Conservation (phyloP, 495 filamentous ascomycete genomes). For the Penicillium macrosclerotiorum region DNA sequence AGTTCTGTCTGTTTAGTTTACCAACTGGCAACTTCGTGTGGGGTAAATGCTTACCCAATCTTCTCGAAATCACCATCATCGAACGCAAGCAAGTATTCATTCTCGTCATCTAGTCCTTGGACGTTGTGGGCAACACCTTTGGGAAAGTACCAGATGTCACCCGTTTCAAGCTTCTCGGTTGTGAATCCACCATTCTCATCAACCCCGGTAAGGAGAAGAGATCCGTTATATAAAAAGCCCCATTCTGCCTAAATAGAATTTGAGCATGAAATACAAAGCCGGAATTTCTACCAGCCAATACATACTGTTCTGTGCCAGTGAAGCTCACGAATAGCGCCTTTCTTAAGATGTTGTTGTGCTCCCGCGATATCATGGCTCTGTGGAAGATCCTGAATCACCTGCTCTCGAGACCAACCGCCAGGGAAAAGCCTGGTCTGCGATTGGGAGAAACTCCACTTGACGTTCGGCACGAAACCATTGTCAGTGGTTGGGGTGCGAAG, state of each 20-base stretch:
- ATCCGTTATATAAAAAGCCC: slow-evolving; percentile 60
- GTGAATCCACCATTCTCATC: slow-evolving; percentile 57
- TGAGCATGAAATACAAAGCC: too few relatives aligned
- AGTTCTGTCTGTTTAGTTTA: slow-evolving; percentile 34
- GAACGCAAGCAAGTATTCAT: slow-evolving; percentile 65
- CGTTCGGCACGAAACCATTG: slow-evolving; percentile 55
- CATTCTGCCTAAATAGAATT: slow-evolving; percentile 54
- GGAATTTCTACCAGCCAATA: too few relatives aligned
- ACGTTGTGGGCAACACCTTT: slow-evolving; percentile 63
- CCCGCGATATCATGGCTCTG: slow-evolving; percentile 59
- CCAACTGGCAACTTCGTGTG: background rate
- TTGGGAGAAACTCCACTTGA: slow-evolving; percentile 66
- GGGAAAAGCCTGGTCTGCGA: slow-evolving; percentile 57
- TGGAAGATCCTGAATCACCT: slow-evolving; percentile 59
- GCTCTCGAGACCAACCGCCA: slow-evolving; percentile 64
- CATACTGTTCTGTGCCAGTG: slow-evolving; percentile 66
- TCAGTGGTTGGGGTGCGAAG: slow-evolving; percentile 57
- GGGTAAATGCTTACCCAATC: slow-evolving; percentile 20
- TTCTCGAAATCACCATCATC: slow-evolving; percentile 58
- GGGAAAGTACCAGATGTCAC: slow-evolving; percentile 69
- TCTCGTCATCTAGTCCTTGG: slow-evolving; percentile 56
- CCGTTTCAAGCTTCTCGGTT: slow-evolving; percentile 52
- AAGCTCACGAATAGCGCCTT: slow-evolving; percentile 61
- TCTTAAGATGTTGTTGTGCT: slow-evolving; percentile 62
- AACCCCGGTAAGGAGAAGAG: slow-evolving; percentile 55